phyloP scores from a whole-genome alignment of 352 stramenopile species.

The Globisporangium nunn region DNA sequence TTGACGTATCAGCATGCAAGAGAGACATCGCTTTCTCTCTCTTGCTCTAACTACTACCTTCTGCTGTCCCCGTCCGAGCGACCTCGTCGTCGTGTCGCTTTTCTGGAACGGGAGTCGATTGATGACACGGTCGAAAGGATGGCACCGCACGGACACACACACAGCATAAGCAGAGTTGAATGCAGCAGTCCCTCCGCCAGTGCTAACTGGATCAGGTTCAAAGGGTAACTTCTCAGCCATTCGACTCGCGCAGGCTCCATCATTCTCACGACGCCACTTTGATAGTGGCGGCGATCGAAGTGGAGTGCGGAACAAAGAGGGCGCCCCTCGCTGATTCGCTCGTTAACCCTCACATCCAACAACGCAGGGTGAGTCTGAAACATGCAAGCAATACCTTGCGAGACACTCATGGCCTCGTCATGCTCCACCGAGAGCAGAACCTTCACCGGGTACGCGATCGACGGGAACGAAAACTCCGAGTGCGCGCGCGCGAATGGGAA shows the following conservation, averaged over 20 bases:
- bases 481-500: conserved; percentile 22
- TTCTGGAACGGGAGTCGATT: neutral
- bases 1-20: neutral
- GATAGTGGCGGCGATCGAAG: neutral
- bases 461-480: neutral
- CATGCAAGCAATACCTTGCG: conserved; percentile 16
- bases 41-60: neutral
- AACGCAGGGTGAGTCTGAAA: conserved; percentile 1
- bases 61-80: neutral
- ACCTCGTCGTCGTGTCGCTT: neutral
- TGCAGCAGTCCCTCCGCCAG: conserved; percentile 53
- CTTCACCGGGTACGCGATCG: conserved; percentile 5
- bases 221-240: conserved; percentile 60
- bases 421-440: conserved; percentile 12
- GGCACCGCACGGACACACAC: conserved; percentile 18
- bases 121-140: neutral
- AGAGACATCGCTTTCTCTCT: neutral
- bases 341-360: conserved; percentile 12
- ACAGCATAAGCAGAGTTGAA: conserved; percentile 15
- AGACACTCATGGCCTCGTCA: neutral
- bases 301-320: conserved; percentile 18
- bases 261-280: neutral
- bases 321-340: conserved; percentile 45
- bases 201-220: conserved; percentile 60
- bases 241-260: conserved; percentile 2